A percentile compares a stretch with the other conserved stretches of the same genome.
Conservation (phyloP, 2,329 filamentous ascomycete genomes). For the Hypoxylon sp. region DNA sequence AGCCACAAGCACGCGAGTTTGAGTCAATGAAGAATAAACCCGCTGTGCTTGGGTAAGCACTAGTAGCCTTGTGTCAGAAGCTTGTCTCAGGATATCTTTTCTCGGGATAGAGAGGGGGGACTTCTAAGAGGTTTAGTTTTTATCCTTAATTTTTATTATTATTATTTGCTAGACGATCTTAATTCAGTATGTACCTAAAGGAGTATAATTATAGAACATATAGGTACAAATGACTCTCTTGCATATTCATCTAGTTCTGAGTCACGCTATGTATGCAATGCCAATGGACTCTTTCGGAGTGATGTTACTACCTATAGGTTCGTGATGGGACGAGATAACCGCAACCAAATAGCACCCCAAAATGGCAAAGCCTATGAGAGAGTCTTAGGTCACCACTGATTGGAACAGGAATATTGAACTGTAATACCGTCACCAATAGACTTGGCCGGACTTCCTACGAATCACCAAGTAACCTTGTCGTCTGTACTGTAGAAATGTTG, state of each 20-base stretch:
- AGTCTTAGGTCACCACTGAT: background rate
- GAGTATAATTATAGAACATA: background rate
- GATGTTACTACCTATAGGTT: background rate
- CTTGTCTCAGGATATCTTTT: constrained; percentile 25
- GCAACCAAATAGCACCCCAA: background rate
- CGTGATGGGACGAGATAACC: background rate
- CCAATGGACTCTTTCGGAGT: background rate
- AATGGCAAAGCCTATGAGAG: background rate
- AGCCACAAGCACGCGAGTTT: constrained; percentile 26
- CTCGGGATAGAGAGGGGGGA: constrained; percentile 2
- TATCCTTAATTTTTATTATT: background rate
- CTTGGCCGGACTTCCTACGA: constrained; percentile 1
- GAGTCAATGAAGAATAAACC: constrained; percentile 33
- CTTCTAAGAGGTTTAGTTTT: constrained; percentile 2
- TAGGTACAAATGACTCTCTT: background rate
- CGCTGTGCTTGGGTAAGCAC: constrained; percentile 28
- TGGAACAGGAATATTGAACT: background rate
- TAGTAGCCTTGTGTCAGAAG: constrained; percentile 40
- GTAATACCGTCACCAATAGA: background rate
- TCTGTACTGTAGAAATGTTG: background rate
- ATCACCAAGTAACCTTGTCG: background rate
- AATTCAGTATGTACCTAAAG: background rate
- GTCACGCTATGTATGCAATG: background rate
- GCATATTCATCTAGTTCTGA: background rate
- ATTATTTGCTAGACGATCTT: constrained; percentile 6